Evolutionary conservation across 345 rosid genomes (phyloP), one percentile per base, ranked within the genome.

Genomic region (Anastatica hierochuntica): DNA sequence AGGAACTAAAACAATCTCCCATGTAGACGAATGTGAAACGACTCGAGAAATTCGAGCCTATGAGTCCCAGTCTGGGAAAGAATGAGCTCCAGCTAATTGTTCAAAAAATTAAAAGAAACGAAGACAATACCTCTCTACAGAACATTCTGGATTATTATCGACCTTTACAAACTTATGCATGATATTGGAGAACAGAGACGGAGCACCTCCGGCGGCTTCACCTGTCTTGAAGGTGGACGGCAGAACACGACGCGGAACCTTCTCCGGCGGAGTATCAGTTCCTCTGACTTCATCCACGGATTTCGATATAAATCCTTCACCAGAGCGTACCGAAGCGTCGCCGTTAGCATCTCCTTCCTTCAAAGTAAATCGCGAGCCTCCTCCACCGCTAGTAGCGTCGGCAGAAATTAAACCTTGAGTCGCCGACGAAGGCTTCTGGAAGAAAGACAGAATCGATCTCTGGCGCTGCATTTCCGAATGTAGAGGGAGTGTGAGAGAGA

Each of bases 261-360:
- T 89, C 79, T 85, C 95, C 64, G 97, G 97, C 30, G 95, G 94
- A 27, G 97, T 90, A 58, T 81, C 97, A 10, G 74, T 76, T 38
- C 90, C 94, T 37, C 70, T 67, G 12, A 85, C 72, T 47, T 83
- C 94, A 51, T 49, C 37, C 18, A 73, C 49, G 36, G 73, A 48
- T 48, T 64, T 77, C 42, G 56, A 26, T 13, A 29, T 62, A 36
- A 42, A 55, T 31, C 44, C 58, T 27, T 61, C 30, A 12, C 47
- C 17, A 10, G 58, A 52, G 24, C 49, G 52, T 20, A 41, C 23
- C 7, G 56, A 51, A 51, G 38, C 43, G 52, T 17, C 49, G 41
- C 37, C 56, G 13, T 19, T 14, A 11, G 18, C 21, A 19, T 56
- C 54, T n/a, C n/a, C n/a, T n/a, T n/a, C n/a, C n/a, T n/a, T n/a